phyloP scores from a whole-genome alignment of 1,284 basidiomycete genomes.

The Ceratobasidium sp. region DNA sequence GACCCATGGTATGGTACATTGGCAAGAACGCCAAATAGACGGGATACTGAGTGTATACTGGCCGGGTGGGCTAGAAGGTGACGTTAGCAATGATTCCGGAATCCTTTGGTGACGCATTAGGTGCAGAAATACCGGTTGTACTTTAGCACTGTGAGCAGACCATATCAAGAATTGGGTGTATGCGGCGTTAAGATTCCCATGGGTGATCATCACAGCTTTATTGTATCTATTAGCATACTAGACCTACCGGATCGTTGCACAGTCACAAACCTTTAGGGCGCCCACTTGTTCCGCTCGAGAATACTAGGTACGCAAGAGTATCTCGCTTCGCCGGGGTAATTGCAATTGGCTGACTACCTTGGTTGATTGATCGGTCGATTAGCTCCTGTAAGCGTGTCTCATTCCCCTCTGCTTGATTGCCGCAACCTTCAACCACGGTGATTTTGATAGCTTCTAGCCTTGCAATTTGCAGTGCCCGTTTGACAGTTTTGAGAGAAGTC shows the following conservation, averaged over 20 bases:
- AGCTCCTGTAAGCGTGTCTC: constrained; percentile 14
- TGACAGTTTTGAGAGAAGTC: constrained; percentile 57
- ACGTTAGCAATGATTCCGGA: not conserved
- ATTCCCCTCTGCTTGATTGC: not conserved
- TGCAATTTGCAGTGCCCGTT: constrained; percentile 59
- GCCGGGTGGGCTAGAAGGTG: constrained; percentile 50
- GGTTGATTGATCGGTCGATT: constrained; percentile 18
- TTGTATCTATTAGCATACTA: too few species aligned
- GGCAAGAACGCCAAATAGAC: constrained; percentile 66
- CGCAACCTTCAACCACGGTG: constrained; percentile 59
- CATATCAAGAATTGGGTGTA: constrained; percentile 54
- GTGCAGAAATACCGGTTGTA: not conserved
- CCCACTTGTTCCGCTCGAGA: constrained; percentile 80
- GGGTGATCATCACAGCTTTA: constrained; percentile 76
- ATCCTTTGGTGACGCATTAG: not conserved
- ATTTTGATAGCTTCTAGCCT: constrained; percentile 61
- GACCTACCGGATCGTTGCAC: too few species aligned
- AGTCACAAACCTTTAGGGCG: constrained; percentile 82
- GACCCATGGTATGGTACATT: constrained; percentile 71
- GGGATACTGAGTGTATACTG: constrained; percentile 55
- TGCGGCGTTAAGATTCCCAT: constrained; percentile 66
- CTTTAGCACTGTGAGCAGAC: constrained; percentile 19
- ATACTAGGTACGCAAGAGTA: constrained; percentile 73
- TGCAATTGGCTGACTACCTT: not conserved
- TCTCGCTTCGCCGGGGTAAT: constrained; percentile 59